These are phyloP conservation scores for Astrocystis sublimbata DNA, from an alignment of 495 filamentous ascomycete genomes.

Conservation along the genomic window DNA sequence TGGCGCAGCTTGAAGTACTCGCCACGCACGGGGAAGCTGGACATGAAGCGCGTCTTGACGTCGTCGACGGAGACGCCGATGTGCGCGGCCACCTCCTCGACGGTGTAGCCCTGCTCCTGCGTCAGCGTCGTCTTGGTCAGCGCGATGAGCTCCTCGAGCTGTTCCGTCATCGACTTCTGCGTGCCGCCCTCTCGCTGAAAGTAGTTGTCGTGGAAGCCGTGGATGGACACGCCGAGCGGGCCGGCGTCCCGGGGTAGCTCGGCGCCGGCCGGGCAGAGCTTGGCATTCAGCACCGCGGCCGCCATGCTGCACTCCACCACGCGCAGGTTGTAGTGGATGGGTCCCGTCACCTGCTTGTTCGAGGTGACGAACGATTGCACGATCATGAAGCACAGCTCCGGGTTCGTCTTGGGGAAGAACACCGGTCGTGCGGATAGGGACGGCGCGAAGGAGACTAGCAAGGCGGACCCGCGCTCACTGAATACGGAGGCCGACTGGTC, in stretches of 20 bases:
- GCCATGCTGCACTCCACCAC: slow-evolving; percentile 95
- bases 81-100: slow-evolving; percentile 77
- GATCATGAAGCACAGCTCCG: slow-evolving; percentile 87
- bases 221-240: slow-evolving; percentile 79
- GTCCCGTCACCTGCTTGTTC: slow-evolving; percentile 91
- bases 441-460: slow-evolving; percentile 89
- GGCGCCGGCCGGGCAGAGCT: slow-evolving; percentile 57
- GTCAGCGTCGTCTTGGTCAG: slow-evolving; percentile 64
- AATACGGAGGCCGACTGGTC: slow-evolving; percentile 98
- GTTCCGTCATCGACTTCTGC: slow-evolving; percentile 56
- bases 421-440: slow-evolving; percentile 73
- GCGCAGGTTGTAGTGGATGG: slow-evolving; percentile 92
- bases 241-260: slow-evolving; percentile 74
- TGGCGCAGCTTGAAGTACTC: slow-evolving; percentile 85
- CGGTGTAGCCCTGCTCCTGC: slow-evolving; percentile 80
- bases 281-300: slow-evolving; percentile 62
- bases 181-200: slow-evolving; percentile 61
- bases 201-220: slow-evolving; percentile 81
- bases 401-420: slow-evolving; percentile 77
- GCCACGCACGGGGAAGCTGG: slow-evolving; percentile 82
- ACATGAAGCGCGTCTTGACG: slow-evolving; percentile 72
- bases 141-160: slow-evolving; percentile 68
- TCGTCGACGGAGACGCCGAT: slow-evolving; percentile 68
- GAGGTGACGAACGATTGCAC: slow-evolving; percentile 91
- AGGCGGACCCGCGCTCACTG: slow-evolving; percentile 76